Conservation (phyloP, 345 rosid genomes). For the Psidium guajava region DNA sequence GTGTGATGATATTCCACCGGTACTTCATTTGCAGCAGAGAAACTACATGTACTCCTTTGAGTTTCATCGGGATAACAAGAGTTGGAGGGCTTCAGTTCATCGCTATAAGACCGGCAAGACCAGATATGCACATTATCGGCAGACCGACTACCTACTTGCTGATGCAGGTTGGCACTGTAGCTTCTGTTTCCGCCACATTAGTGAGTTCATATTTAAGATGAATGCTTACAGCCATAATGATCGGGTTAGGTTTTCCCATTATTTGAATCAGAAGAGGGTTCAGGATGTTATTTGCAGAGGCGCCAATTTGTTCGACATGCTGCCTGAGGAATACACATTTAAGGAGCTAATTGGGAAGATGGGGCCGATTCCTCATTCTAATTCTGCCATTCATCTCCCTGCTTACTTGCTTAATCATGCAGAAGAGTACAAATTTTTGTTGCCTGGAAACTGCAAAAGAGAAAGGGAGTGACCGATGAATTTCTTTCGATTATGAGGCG, state of each 20-base stretch:
- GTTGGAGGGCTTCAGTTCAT: slow-evolving; percentile 95
- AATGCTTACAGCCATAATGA: slow-evolving; percentile 91
- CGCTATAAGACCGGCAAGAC: slow-evolving; percentile 51
- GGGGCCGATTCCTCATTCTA: slow-evolving; percentile 70
- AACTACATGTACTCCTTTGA: slow-evolving; percentile 85
- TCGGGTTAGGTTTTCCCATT: slow-evolving; percentile 81
- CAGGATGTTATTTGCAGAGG: slow-evolving; percentile 87
- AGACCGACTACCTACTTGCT: slow-evolving; percentile 50
- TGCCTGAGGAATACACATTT: slow-evolving; percentile 89
- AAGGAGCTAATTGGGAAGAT: slow-evolving; percentile 81
- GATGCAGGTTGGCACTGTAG: slow-evolving; percentile 98
- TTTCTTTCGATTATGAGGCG: background rate
- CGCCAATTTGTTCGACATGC: slow-evolving; percentile 72
- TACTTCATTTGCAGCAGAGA: slow-evolving; percentile 81
- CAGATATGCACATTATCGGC: slow-evolving; percentile 78
- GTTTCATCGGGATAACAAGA: slow-evolving; percentile 51
- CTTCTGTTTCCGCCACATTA: slow-evolving; percentile 77
- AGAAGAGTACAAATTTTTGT: slow-evolving; percentile 56
- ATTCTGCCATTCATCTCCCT: slow-evolving; percentile 83
- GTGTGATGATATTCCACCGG: slow-evolving; percentile 73
- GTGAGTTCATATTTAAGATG: slow-evolving; percentile 85
- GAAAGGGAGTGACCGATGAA: slow-evolving; percentile 46
- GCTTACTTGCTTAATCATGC: slow-evolving; percentile 49
- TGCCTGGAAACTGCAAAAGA: slow-evolving; percentile 84
- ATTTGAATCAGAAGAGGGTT: slow-evolving; percentile 61